A percentile compares a stretch with the other conserved stretches of the same genome.
Conservation (phyloP, 164 flowering plant genomes). For the Kingdonia uniflora region DNA sequence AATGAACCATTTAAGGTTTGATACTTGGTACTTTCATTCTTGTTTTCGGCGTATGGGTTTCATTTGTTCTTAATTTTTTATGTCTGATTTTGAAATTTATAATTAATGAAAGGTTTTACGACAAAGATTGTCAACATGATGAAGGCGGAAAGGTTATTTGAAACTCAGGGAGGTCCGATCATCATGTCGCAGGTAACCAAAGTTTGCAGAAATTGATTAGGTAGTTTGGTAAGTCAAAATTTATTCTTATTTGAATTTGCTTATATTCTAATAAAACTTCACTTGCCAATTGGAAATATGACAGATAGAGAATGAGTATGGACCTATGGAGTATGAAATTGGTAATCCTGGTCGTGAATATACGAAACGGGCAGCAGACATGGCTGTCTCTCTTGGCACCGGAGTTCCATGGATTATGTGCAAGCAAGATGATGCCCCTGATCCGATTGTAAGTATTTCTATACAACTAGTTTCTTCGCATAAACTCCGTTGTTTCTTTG, state of each 20-base stretch:
- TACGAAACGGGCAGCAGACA: constrained; percentile 60
- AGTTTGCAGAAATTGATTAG: too few relatives aligned
- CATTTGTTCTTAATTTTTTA: not conserved
- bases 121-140: constrained; percentile 69
- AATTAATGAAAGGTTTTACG: constrained; percentile 56
- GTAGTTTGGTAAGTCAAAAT: too few relatives aligned
- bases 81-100: constrained; percentile 1
- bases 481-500: too few relatives aligned
- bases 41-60: not conserved
- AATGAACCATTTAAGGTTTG: constrained; percentile 88
- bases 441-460: too few relatives aligned
- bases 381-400: constrained; percentile 76
- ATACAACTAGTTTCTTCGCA: too few relatives aligned
- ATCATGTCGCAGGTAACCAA: constrained; percentile 74
- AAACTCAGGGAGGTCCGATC: constrained; percentile 85
- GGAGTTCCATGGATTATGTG: constrained; percentile 74
- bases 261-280: too few relatives aligned
- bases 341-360: constrained; percentile 74
- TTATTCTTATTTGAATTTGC: too few relatives aligned
- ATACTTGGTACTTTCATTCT: not conserved
- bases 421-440: too few relatives aligned
- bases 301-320: constrained; percentile 72
- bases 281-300: constrained; percentile 38
- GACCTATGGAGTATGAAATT: constrained; percentile 66
- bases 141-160: constrained; percentile 65